A percentile compares a stretch with the other conserved stretches of the same genome.
Conservation (phyloP, 2,329 filamentous ascomycete genomes). For the Fusarium acutatum region DNA sequence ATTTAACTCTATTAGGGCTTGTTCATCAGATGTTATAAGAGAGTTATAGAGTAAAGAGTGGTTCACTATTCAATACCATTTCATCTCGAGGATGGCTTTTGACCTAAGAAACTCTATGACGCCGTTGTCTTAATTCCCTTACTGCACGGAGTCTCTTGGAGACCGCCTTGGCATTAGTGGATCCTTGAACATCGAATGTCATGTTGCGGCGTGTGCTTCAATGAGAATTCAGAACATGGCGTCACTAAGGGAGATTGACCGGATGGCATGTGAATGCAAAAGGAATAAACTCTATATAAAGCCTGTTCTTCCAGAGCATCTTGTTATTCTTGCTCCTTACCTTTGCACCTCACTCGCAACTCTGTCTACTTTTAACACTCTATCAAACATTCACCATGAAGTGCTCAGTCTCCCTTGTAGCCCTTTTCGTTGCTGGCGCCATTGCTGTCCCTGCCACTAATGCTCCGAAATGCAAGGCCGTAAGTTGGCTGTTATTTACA, state of each 20-base stretch:
- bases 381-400: neutral
- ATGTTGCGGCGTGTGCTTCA: neutral
- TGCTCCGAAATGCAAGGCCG: neutral
- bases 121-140: neutral
- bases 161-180: neutral
- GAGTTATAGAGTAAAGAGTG: no score
- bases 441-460: neutral
- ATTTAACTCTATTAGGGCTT: no score
- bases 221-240: neutral
- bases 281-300: neutral
- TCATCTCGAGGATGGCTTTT: rapidly evolving
- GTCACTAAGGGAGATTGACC: neutral
- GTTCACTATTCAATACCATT: no score
- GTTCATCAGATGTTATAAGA: no score
- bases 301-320: no score
- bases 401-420: neutral
- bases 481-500: neutral
- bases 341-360: no score
- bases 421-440: neutral
- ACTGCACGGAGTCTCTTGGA: neutral
- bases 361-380: neutral
- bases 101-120: no score
- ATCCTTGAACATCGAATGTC: neutral
- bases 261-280: neutral
- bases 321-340: neutral